Conservation (phyloP, 306 rosid species). For the Quercus aquifolioides region DNA sequence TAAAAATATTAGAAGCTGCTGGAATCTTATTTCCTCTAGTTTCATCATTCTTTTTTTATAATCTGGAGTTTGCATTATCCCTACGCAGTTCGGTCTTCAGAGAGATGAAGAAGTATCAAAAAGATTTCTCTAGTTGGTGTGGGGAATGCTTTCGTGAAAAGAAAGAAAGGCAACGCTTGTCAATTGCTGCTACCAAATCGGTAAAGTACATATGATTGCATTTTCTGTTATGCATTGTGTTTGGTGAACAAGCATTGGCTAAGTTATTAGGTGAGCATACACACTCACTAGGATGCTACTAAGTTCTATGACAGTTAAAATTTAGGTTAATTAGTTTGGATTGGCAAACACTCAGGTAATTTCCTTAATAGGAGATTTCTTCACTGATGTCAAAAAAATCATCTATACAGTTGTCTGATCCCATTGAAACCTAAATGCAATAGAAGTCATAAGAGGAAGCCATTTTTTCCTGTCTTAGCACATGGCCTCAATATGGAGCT, state of each 20-base stretch:
- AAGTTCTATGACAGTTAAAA: neutral
- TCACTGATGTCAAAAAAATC: neutral
- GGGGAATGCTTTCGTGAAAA: slow-evolving; percentile 52
- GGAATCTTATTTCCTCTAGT: neutral
- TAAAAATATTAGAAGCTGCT: neutral
- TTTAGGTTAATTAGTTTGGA: neutral
- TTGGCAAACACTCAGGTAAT: neutral
- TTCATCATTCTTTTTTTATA: neutral
- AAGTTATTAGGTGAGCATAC: slow-evolving; percentile 5
- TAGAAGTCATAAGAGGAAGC: too few species aligned
- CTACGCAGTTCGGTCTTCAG: slow-evolving; percentile 49
- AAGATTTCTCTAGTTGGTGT: slow-evolving; percentile 56
- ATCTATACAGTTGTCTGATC: neutral
- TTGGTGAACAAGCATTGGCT: neutral
- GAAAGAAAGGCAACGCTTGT: slow-evolving; percentile 43
- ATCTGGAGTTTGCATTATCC: neutral
- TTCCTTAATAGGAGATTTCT: neutral
- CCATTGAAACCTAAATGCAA: too few species aligned
- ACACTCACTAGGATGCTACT: neutral
- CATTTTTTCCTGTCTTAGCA: too few species aligned
- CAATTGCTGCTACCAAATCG: slow-evolving; percentile 37
- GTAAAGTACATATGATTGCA: slow-evolving; percentile 25
- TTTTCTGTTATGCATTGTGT: slow-evolving; percentile 6
- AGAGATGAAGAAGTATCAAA: slow-evolving; percentile 56
- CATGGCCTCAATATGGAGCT: too few species aligned